Percentiles rank a stretch among this genome's conserved stretches.
These are phyloP conservation scores for Uronychia setigera DNA, from an alignment of 73 alveolate species.

Conservation along the genomic window DNA sequence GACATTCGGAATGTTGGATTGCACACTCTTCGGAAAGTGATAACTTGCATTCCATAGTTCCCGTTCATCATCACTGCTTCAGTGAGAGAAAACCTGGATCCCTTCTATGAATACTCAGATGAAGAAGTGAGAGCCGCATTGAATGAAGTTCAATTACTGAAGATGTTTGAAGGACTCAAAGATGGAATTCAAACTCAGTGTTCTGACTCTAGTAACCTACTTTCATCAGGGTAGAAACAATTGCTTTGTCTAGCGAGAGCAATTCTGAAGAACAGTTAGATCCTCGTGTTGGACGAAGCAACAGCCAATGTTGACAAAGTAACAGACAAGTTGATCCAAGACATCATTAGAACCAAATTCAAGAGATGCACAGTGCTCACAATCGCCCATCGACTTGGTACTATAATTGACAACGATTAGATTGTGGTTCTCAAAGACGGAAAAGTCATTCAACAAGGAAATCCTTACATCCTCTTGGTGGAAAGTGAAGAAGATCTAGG, in stretches of 20 bases:
- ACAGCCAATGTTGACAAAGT: constrained; percentile 71
- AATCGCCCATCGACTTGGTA: constrained; percentile 13
- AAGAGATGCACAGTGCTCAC: constrained; percentile 79
- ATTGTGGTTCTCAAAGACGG: constrained; percentile 29
- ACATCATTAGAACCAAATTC: constrained; percentile 57
- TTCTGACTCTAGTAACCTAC: constrained; percentile 34
- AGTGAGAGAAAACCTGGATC: constrained; percentile 83
- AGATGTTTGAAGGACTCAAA: neutral
- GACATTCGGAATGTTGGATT: constrained; percentile 68
- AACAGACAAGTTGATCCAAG: constrained; percentile 76
- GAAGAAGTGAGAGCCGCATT: constrained; percentile 3
- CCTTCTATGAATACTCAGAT: constrained; percentile 52
- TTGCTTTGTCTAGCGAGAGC: constrained; percentile 80
- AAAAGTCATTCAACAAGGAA: constrained; percentile 15
- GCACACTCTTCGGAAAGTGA: constrained; percentile 61
- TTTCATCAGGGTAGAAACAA: constrained; percentile 84
- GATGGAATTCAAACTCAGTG: neutral
- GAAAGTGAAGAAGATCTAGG: no score
- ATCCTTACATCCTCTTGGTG: no score
- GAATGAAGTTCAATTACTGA: neutral
- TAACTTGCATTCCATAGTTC: constrained; percentile 78
- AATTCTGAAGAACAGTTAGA: constrained; percentile 67
- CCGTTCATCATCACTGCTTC: constrained; percentile 76
- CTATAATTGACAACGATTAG: constrained; percentile 22
- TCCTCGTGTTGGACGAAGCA: constrained; percentile 67